Percentiles rank a stretch among this genome's conserved stretches.
These are phyloP conservation scores for Cyberlindnera samutprakarnensis DNA, from an alignment of 805 yeast species.

Conservation along the genomic window DNA sequence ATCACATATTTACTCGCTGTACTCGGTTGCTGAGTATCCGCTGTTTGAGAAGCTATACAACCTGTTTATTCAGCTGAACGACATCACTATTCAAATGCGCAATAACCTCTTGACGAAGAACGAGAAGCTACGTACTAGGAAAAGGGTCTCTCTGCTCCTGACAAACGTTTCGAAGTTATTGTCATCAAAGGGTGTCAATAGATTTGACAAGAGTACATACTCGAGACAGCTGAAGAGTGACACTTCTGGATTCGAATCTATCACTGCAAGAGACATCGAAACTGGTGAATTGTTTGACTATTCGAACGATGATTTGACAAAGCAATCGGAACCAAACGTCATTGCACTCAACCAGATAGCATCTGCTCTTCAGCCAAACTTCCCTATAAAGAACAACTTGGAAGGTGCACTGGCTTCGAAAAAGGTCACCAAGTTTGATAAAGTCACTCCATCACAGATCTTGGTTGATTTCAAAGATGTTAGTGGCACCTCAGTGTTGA, in stretches of 20 bases:
- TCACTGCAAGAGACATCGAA: slow-evolving; percentile 53
- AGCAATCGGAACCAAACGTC: slow-evolving; percentile 42
- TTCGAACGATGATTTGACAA: slow-evolving; percentile 16
- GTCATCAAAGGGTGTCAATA: slow-evolving; percentile 34
- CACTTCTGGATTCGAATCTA: slow-evolving; percentile 58
- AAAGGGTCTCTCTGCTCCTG: slow-evolving; percentile 43
- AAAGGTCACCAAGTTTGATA: slow-evolving; percentile 38
- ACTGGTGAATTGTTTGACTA: slow-evolving; percentile 49
- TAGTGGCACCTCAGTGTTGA: slow-evolving; percentile 47
- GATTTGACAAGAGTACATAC: slow-evolving; percentile 16
- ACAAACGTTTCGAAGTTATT: slow-evolving; percentile 56
- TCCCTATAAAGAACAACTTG: slow-evolving; percentile 41
- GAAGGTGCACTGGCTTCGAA: slow-evolving; percentile 35
- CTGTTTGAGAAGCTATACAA: slow-evolving; percentile 47
- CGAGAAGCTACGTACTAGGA: slow-evolving; percentile 42
- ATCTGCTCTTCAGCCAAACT: slow-evolving; percentile 66
- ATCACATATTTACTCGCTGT: slow-evolving; percentile 60
- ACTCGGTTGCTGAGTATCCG: slow-evolving; percentile 63
- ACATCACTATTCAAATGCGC: slow-evolving; percentile 44
- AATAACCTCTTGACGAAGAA: slow-evolving; percentile 44
- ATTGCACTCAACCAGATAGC: slow-evolving; percentile 63
- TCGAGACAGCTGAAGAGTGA: slow-evolving; percentile 30
- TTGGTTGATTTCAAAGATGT: slow-evolving; percentile 73
- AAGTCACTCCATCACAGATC: slow-evolving; percentile 48
- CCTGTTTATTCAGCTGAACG: slow-evolving; percentile 51